phyloP scores from a whole-genome alignment of 2,329 filamentous ascomycete species.

The Gremmenia infestans region DNA sequence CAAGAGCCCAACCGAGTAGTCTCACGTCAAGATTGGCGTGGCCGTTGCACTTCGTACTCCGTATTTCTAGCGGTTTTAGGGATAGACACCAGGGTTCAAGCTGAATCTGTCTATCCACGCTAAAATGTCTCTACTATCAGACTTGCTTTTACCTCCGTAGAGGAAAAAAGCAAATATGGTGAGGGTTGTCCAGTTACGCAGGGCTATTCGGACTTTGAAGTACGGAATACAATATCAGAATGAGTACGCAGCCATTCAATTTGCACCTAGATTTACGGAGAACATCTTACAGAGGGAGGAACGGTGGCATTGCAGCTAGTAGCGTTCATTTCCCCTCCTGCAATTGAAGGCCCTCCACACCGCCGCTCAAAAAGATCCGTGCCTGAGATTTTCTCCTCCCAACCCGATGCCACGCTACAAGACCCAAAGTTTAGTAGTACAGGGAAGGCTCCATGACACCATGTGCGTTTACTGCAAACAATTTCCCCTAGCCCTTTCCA shows the following conservation, averaged over 20 bases:
- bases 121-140: too few relatives aligned
- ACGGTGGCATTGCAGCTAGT: neutral
- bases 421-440: neutral
- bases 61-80: too few relatives aligned
- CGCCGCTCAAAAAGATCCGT: conserved; percentile 8
- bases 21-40: too few relatives aligned
- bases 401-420: neutral
- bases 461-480: conserved; percentile 16
- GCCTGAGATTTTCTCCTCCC: neutral
- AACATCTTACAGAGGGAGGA: neutral
- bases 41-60: too few relatives aligned
- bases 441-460: neutral
- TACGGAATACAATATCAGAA: neutral
- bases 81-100: too few relatives aligned
- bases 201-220: neutral
- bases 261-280: neutral
- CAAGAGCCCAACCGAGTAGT: too few relatives aligned
- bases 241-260: neutral
- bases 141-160: too few relatives aligned
- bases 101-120: too few relatives aligned
- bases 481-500: conserved; percentile 3
- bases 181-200: neutral
- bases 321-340: neutral
- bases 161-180: neutral
- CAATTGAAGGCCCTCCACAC: conserved; percentile 7